Conservation (phyloP, 2,329 filamentous ascomycete species). For the Pseudogymnoascus destructans region DNA sequence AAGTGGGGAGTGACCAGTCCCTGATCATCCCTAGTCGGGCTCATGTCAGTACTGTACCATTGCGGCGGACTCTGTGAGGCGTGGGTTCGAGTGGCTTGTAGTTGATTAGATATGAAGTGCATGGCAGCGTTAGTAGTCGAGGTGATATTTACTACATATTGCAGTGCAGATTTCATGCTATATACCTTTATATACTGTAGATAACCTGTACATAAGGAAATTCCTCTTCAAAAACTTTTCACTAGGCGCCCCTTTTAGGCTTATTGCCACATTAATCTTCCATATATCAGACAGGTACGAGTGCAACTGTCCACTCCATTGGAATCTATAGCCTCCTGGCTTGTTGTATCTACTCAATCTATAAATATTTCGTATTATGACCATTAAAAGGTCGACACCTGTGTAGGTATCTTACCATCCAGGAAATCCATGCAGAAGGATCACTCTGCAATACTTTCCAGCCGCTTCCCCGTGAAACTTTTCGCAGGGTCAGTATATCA, state of each 20-base stretch:
- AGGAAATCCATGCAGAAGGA: neutral
- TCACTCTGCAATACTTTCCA: neutral
- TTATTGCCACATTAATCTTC: neutral
- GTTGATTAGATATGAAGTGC: slow-evolving; percentile 1
- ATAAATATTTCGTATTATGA: neutral
- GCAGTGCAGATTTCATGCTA: neutral
- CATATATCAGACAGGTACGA: neutral
- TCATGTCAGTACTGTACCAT: slow-evolving; percentile 20
- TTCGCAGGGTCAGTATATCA: too few relatives aligned
- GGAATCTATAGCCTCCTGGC: neutral
- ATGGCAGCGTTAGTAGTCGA: neutral
- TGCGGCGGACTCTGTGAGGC: too few relatives aligned
- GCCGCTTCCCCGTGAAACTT: neutral
- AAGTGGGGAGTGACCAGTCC: slow-evolving; percentile 27
- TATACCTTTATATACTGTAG: slow-evolving; percentile 1
- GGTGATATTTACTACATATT: neutral
- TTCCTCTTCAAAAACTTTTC: neutral
- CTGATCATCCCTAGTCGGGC: slow-evolving; percentile 29
- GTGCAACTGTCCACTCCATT: neutral
- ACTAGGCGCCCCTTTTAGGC: neutral
- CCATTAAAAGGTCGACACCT: neutral
- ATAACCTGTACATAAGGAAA: neutral
- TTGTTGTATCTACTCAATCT: neutral
- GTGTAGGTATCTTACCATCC: neutral
- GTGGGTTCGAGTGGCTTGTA: neutral